Evolutionary conservation across 164 flowering plant species (phyloP).

Genomic region (Stephania japonica): DNA sequence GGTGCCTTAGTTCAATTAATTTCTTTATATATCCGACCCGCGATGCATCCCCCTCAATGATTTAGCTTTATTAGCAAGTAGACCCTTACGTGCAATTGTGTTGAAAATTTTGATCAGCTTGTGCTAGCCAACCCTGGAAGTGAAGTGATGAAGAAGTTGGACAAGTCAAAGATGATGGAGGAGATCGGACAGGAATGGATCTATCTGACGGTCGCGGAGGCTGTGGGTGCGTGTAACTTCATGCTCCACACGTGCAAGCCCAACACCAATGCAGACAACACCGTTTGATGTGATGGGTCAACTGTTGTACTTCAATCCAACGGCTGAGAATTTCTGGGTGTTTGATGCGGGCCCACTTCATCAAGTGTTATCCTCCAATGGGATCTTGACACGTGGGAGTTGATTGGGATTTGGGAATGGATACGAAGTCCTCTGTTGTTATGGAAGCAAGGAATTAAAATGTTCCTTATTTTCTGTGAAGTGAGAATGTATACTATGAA

Average conservation of each 20-base stretch:
- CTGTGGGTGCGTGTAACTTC: conserved; percentile 63
- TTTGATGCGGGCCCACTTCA: no score
- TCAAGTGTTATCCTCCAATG: no score
- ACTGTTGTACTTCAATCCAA: background rate
- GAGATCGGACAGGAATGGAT: conserved; percentile 59
- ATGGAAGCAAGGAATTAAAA: background rate
- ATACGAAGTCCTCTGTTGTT: background rate
- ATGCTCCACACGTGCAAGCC: conserved; percentile 48
- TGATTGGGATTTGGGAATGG: background rate
- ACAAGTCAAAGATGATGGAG: conserved; percentile 50
- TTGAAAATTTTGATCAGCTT: conserved; percentile 29
- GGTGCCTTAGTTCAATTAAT: no score
- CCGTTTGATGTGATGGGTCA: conserved; percentile 26
- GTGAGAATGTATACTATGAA: no score
- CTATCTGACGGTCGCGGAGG: conserved; percentile 62
- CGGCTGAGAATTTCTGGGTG: background rate
- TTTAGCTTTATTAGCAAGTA: no score
- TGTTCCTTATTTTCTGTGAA: background rate
- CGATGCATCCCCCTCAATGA: no score
- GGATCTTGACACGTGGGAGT: background rate
- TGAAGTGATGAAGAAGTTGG: conserved; percentile 74
- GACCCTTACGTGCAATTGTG: background rate
- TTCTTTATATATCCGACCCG: no score
- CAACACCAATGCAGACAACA: conserved; percentile 1
- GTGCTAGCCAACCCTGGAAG: conserved; percentile 65